phyloP scores from a whole-genome alignment of 371 early-diverging fungal species.

The Circinella minor region DNA sequence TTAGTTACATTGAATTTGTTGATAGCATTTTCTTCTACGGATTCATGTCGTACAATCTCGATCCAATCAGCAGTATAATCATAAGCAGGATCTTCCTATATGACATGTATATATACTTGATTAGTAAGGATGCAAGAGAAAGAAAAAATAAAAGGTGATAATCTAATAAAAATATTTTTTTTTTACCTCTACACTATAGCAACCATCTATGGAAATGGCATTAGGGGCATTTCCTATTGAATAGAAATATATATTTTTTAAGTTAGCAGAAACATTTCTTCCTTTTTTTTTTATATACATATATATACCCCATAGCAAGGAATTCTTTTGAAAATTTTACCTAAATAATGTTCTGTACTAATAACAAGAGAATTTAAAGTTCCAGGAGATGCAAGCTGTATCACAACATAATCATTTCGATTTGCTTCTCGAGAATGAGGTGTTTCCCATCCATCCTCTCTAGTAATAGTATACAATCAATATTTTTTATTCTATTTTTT shows the following conservation, averaged over 20 bases:
- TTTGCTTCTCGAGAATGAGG: slow-evolving; percentile 56
- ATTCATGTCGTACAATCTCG: slow-evolving; percentile 13
- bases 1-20: background rate
- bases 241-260: background rate
- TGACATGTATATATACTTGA: no score
- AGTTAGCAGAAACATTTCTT: background rate
- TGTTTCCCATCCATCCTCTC: slow-evolving; percentile 77
- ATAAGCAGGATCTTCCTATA: slow-evolving; percentile 26
- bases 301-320: no score
- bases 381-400: slow-evolving; percentile 71
- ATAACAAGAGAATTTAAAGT: slow-evolving; percentile 65
- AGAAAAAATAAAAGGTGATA: background rate
- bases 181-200: slow-evolving; percentile 27
- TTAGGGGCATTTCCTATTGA: slow-evolving; percentile 23
- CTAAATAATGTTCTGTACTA: slow-evolving; percentile 79
- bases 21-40: slow-evolving; percentile 1
- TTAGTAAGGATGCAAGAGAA: no score
- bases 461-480: slow-evolving; percentile 13
- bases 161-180: background rate
- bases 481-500: background rate
- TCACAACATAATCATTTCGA: slow-evolving; percentile 70
- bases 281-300: background rate
- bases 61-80: slow-evolving; percentile 23
- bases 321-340: slow-evolving; percentile 40
- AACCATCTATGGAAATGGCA: slow-evolving; percentile 32